phyloP scores from a whole-genome alignment of 495 filamentous ascomycete species.

The Penicillium lagena region DNA sequence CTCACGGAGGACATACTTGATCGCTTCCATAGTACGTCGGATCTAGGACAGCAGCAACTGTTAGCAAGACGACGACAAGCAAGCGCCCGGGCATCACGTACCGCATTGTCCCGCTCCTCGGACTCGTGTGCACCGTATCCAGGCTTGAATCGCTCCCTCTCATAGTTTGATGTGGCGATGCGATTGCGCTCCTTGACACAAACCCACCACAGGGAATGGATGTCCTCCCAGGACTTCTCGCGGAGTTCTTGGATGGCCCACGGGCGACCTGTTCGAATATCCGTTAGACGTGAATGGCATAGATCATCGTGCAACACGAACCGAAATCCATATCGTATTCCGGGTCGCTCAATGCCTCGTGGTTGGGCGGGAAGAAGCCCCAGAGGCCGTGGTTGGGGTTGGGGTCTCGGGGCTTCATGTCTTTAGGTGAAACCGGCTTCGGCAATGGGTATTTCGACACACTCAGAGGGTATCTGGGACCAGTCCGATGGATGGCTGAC shows the following conservation, averaged over 20 bases:
- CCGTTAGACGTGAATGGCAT: slow-evolving; percentile 7
- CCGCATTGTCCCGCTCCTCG: slow-evolving; percentile 49
- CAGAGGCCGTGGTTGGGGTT: slow-evolving; percentile 85
- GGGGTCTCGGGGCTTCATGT: slow-evolving; percentile 32
- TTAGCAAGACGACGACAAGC: slow-evolving; percentile 3
- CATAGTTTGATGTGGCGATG: slow-evolving; percentile 67
- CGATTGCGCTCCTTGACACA: slow-evolving; percentile 91
- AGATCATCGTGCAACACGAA: slow-evolving; percentile 13
- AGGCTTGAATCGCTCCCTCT: slow-evolving; percentile 56
- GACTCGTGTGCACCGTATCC: slow-evolving; percentile 65
- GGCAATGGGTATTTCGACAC: slow-evolving; percentile 69
- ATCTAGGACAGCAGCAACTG: slow-evolving; percentile 43
- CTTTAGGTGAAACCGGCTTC: slow-evolving; percentile 51
- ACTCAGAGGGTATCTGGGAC: slow-evolving; percentile 61
- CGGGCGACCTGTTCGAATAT: slow-evolving; percentile 49
- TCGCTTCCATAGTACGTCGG: slow-evolving; percentile 61
- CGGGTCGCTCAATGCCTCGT: slow-evolving; percentile 58
- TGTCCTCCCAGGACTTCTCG: slow-evolving; percentile 84
- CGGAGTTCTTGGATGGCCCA: slow-evolving; percentile 90
- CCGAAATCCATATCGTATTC: slow-evolving; percentile 61
- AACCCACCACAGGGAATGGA: slow-evolving; percentile 91
- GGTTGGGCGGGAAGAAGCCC: slow-evolving; percentile 74
- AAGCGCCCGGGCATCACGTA: slow-evolving; percentile 33
- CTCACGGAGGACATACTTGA: slow-evolving; percentile 82
- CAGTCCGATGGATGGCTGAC: slow-evolving; percentile 69